Conservation (phyloP, 139 green algal species). For the Klebsormidium nitens region DNA sequence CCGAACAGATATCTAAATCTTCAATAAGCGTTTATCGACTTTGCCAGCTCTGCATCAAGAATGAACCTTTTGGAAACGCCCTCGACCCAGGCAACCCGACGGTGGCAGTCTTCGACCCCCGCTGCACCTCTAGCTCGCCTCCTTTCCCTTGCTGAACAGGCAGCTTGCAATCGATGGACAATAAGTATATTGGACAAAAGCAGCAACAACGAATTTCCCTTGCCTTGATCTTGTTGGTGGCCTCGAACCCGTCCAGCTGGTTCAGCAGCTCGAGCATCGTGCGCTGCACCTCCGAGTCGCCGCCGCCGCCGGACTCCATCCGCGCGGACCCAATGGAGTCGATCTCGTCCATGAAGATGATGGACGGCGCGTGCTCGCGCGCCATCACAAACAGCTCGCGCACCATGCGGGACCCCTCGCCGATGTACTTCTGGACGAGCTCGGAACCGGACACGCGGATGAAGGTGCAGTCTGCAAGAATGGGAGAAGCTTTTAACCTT, state of each 20-base stretch:
- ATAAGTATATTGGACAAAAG: too few relatives aligned
- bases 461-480: slow-evolving; percentile 99
- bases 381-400: slow-evolving; percentile 99
- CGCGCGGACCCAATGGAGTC: slow-evolving; percentile 95
- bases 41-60: too few relatives aligned
- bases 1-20: too few relatives aligned
- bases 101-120: too few relatives aligned
- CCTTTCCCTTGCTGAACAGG: too few relatives aligned
- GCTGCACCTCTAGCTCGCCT: too few relatives aligned
- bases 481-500: too few relatives aligned
- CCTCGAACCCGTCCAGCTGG: slow-evolving; percentile 98
- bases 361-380: slow-evolving; percentile 90
- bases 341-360: slow-evolving; percentile 99
- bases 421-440: slow-evolving; percentile 99
- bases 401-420: slow-evolving; percentile 97
- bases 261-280: slow-evolving; percentile 99
- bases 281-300: slow-evolving; percentile 97
- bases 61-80: too few relatives aligned
- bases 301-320: slow-evolving; percentile 73
- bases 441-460: slow-evolving; percentile 94
- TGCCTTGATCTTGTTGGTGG: slow-evolving; percentile 99
- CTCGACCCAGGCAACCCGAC: too few relatives aligned
- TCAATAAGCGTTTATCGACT: too few relatives aligned
- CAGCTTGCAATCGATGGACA: too few relatives aligned
- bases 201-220: slow-evolving; percentile 58